A percentile compares a stretch with the other conserved stretches of the same genome.
Conservation (phyloP, 2,329 filamentous ascomycete species). For the Diaporthe sp. region DNA sequence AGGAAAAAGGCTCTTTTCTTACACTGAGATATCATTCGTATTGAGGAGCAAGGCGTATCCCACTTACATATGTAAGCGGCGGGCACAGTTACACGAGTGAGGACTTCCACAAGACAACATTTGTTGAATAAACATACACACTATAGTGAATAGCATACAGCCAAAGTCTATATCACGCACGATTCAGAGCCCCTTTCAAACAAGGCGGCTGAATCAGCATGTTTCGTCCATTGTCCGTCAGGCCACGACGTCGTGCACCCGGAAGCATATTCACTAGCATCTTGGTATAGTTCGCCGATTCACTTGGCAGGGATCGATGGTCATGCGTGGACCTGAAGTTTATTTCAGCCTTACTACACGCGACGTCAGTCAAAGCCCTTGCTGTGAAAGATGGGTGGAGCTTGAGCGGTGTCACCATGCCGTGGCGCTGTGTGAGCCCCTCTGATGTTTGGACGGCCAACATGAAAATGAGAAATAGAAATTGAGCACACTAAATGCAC, state of each 20-base stretch:
- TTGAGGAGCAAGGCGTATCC: background rate
- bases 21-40: background rate
- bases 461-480: too few species aligned
- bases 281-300: background rate
- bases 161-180: background rate
- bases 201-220: background rate
- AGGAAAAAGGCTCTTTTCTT: background rate
- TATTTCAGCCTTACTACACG: background rate
- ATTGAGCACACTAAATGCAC: too few species aligned
- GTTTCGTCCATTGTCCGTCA: background rate
- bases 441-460: too few species aligned
- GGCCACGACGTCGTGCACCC: background rate
- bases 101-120: background rate
- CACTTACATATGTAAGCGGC: background rate
- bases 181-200: too few species aligned
- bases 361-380: background rate
- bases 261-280: background rate
- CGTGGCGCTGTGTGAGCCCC: background rate
- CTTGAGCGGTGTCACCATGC: too few species aligned
- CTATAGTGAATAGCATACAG: background rate
- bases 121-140: background rate
- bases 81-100: background rate
- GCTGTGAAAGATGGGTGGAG: background rate
- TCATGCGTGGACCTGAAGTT: background rate
- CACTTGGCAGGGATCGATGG: background rate